Conservation (phyloP, 2,329 filamentous ascomycete genomes). For the Trichoderma sp. region DNA sequence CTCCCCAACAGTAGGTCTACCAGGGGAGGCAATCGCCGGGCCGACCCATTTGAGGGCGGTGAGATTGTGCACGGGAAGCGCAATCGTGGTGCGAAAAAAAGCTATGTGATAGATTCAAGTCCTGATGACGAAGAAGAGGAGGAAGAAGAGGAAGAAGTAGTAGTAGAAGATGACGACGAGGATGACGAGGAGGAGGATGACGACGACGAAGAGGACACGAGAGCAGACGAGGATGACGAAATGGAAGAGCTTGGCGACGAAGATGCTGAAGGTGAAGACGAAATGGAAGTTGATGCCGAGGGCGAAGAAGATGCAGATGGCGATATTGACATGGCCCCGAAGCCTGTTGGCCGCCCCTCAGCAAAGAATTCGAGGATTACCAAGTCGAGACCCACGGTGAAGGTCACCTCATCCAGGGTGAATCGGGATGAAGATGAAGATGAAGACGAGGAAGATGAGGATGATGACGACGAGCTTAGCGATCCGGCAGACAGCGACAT, state of each 20-base stretch:
- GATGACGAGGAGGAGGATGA: slow-evolving; percentile 47
- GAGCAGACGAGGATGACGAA: slow-evolving; percentile 40
- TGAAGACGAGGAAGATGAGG: slow-evolving; percentile 52
- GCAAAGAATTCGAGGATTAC: slow-evolving; percentile 44
- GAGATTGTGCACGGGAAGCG: slow-evolving; percentile 54
- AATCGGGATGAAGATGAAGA: slow-evolving; percentile 43
- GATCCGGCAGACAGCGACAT: slow-evolving; percentile 54
- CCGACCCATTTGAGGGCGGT: slow-evolving; percentile 45
- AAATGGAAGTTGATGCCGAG: slow-evolving; percentile 50
- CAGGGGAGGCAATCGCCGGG: slow-evolving; percentile 40
- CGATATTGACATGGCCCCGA: slow-evolving; percentile 48
- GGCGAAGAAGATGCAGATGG: slow-evolving; percentile 48
- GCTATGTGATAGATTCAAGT: slow-evolving; percentile 60
- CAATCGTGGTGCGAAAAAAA: slow-evolving; percentile 59
- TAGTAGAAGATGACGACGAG: slow-evolving; percentile 44
- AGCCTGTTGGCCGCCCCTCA: slow-evolving; percentile 39
- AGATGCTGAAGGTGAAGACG: slow-evolving; percentile 45
- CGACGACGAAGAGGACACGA: slow-evolving; percentile 40
- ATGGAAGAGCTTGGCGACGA: slow-evolving; percentile 40
- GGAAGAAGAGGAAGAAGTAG: slow-evolving; percentile 48
- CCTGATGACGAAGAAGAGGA: slow-evolving; percentile 47
- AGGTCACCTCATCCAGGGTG: slow-evolving; percentile 36
- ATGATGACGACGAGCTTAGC: slow-evolving; percentile 58
- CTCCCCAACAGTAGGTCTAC: slow-evolving; percentile 53
- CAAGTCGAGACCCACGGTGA: slow-evolving; percentile 40